Evolutionary conservation across 2,329 filamentous ascomycete genomes (phyloP).

Genomic region (Aureobasidium sp.): DNA sequence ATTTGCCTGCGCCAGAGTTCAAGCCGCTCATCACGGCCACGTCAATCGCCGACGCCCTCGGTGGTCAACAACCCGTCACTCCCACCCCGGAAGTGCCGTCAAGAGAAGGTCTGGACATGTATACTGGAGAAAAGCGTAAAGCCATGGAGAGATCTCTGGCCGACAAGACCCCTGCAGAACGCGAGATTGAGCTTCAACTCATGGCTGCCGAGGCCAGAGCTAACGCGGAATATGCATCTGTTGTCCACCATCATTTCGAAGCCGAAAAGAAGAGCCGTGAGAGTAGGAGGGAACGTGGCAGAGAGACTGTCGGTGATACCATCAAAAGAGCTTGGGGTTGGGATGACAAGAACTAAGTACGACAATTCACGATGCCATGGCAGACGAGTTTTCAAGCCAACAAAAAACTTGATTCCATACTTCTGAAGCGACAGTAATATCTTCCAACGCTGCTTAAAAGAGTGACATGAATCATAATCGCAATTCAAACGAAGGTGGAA

Average conservation of each 20-base stretch:
- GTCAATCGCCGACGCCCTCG: slow-evolving; percentile 25
- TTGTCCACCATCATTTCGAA: slow-evolving; percentile 50
- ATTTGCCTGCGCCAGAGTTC: slow-evolving; percentile 49
- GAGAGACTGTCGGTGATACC: slow-evolving; percentile 38
- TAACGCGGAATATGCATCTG: slow-evolving; percentile 52
- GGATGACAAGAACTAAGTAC: slow-evolving; percentile 14
- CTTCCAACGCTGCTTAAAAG: too few species aligned
- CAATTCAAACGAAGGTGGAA: too few species aligned
- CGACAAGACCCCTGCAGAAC: slow-evolving; percentile 42
- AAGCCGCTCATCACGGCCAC: slow-evolving; percentile 44
- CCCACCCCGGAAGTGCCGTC: background rate
- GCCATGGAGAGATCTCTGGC: slow-evolving; percentile 27
- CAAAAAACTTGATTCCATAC: too few species aligned
- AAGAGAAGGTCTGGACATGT: slow-evolving; percentile 18
- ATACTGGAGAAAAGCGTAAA: slow-evolving; percentile 27
- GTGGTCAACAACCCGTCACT: slow-evolving; percentile 3
- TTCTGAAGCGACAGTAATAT: too few species aligned
- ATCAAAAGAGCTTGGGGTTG: slow-evolving; percentile 31
- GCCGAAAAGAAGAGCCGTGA: slow-evolving; percentile 49
- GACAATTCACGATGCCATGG: too few species aligned
- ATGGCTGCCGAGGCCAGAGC: slow-evolving; percentile 56
- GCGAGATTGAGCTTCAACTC: slow-evolving; percentile 56
- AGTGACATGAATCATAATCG: too few species aligned
- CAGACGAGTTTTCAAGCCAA: too few species aligned
- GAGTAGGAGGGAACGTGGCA: slow-evolving; percentile 51